Base-by-base conservation (phyloP, 169 alveolate genomes). In the Cryptosporidium ubiquitum region DNA sequence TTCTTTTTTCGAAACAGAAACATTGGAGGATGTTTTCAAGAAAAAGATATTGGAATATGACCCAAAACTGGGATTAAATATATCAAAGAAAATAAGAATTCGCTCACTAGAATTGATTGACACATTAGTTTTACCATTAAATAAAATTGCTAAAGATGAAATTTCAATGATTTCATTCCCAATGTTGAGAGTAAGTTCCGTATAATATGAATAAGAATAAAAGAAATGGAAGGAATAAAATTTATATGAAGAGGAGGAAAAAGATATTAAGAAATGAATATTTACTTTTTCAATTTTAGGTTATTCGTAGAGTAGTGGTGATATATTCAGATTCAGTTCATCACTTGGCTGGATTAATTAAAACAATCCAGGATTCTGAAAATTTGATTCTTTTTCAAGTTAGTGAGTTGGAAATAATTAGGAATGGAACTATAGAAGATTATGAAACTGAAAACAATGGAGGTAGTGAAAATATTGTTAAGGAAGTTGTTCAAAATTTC, bases 101-200 rank as follows among this genome's bases (percentile, higher is more conserved):
- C 31, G 40, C 26, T 79, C 89, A 10, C 61, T 60, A 79, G 89
- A 79, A 64, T 40, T 61, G 29, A 58, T 79, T n/a, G 89, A 79
- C 61, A 60, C 64, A n/a, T 39, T 79, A 16, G 7, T 18, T 31
- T 79, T 79, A 20, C 89, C 89, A 2, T 40, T 79, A 2, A 37
- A 44, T 31, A 42, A 23, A 37, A 1, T 61, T 7, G 52, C 23
- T 14, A 79, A 79, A 55, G 52, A 64, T 37, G 52, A 55, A 23
- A 79, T 61, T 60, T 39, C 58, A n/a, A 23, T 26, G 10, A 44
- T 5, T 79, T 66, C 89, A 35, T 61, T 61, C 12, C 58, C 61
- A 37, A 40, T 14, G 6, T 18, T 79, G 26, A 79, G 40, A 42
- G 89, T 79, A 49, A 26, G 75, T 79, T 37, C 23, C 5, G 29